Conservation (phyloP, 345 rosid species). For the Rhizophora apiculata region DNA sequence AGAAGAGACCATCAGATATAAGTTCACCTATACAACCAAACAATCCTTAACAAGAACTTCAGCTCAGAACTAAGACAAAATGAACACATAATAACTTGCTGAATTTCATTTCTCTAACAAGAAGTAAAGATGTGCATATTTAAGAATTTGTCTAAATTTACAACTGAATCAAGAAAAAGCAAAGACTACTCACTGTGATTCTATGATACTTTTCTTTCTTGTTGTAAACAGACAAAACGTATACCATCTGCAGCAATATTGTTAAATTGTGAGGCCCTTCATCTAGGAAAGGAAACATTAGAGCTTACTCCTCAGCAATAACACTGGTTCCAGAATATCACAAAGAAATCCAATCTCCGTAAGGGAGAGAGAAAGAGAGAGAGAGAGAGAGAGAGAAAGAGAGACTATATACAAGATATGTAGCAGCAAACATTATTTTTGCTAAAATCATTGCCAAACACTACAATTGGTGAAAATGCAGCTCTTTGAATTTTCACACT, state of each 20-base stretch:
- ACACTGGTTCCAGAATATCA: background rate
- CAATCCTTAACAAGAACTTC: background rate
- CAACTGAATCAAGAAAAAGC: slow-evolving; percentile 12
- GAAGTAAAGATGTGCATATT: background rate
- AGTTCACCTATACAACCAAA: background rate
- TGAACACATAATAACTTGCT: background rate
- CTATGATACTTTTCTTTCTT: slow-evolving; percentile 89
- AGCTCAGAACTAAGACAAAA: background rate
- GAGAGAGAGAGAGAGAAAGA: background rate
- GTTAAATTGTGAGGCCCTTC: background rate
- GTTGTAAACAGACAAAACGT: slow-evolving; percentile 86
- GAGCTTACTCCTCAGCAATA: background rate
- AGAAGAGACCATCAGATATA: background rate
- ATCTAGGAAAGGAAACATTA: background rate
- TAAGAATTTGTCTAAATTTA: background rate
- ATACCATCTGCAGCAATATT: slow-evolving; percentile 72
- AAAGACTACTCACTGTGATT: slow-evolving; percentile 60
- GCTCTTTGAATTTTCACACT: background rate
- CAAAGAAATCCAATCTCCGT: background rate
- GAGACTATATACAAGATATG: background rate
- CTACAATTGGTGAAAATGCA: background rate
- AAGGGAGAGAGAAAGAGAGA: background rate
- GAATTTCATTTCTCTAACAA: background rate
- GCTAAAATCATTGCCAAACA: too few species aligned
- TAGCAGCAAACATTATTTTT: background rate